Conservation (phyloP, 495 filamentous ascomycete species). For the Daldinia childiae region DNA sequence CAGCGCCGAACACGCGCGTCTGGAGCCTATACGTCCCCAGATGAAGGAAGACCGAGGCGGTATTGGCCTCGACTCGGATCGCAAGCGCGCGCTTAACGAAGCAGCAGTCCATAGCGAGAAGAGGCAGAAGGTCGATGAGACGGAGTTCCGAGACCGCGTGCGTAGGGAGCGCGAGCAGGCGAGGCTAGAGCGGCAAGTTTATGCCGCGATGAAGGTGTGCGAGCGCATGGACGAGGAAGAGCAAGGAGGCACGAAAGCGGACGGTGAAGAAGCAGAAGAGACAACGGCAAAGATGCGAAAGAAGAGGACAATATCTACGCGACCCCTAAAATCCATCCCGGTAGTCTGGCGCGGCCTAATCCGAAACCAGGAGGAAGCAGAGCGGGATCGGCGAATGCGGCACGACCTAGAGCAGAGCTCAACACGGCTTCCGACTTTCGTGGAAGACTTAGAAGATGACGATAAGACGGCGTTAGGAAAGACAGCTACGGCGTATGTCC, state of each 20-base stretch:
- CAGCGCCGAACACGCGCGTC: conserved; percentile 32
- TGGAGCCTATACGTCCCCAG: conserved; percentile 70
- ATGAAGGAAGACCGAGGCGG: conserved; percentile 86
- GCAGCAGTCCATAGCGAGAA: conserved; percentile 65
- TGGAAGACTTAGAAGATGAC: conserved; percentile 63
- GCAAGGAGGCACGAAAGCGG: conserved; percentile 9
- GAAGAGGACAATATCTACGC: conserved; percentile 55
- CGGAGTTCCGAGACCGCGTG: conserved; percentile 79
- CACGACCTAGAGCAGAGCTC: conserved; percentile 74
- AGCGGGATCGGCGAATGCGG: conserved; percentile 72
- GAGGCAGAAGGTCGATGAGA: conserved; percentile 72
- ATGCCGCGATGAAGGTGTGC: conserved; percentile 81
- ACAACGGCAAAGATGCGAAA: conserved; percentile 29
- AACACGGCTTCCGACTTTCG: conserved; percentile 59
- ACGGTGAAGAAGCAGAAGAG: conserved; percentile 31
- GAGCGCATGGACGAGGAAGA: conserved; percentile 72
- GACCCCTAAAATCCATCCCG: conserved; percentile 69
- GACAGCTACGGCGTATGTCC: conserved; percentile 50
- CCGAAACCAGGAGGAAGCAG: conserved; percentile 71
- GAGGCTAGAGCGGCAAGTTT: conserved; percentile 70
- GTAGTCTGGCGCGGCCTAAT: conserved; percentile 83
- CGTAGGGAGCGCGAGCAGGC: conserved; percentile 75
- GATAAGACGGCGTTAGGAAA: conserved; percentile 60
- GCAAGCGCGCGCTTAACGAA: conserved; percentile 82
- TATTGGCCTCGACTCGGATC: conserved; percentile 83